phyloP scores from a whole-genome alignment of 306 rosid genomes.

The Psophocarpus tetragonolobus region DNA sequence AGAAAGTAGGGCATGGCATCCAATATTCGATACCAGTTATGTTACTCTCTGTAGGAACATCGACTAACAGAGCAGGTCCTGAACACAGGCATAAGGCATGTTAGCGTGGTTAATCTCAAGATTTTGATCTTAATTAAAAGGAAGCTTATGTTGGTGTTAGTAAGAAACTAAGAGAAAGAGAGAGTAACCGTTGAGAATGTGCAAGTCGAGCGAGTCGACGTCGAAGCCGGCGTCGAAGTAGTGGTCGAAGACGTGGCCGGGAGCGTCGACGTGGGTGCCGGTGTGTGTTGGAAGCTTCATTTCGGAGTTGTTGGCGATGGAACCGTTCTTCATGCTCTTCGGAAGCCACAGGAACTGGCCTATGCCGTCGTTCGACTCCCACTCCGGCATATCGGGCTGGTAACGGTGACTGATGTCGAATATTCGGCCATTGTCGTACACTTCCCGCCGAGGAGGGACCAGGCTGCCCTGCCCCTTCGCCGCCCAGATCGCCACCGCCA shows the following conservation, averaged over 20 bases:
- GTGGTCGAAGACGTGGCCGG: slow-evolving; percentile 76
- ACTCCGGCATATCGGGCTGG: slow-evolving; percentile 60
- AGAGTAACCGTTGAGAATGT: slow-evolving; percentile 67
- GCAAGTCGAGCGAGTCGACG: slow-evolving; percentile 78
- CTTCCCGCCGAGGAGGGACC: slow-evolving; percentile 68
- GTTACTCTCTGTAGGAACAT: slow-evolving; percentile 75
- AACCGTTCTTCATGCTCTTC: slow-evolving; percentile 81
- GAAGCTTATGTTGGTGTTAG: no score
- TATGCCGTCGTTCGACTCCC: slow-evolving; percentile 52
- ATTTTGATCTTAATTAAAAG: no score
- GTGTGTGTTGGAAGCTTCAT: slow-evolving; percentile 80
- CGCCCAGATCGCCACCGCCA: slow-evolving; percentile 19
- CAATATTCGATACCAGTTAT: slow-evolving; percentile 58
- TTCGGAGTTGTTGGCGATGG: slow-evolving; percentile 63
- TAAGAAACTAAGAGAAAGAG: background rate
- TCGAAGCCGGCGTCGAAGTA: slow-evolving; percentile 87
- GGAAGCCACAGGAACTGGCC: slow-evolving; percentile 77
- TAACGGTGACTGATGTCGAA: slow-evolving; percentile 76
- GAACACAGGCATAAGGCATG: no score
- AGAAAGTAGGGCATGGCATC: background rate
- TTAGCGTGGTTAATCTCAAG: no score
- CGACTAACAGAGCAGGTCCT: slow-evolving; percentile 85
- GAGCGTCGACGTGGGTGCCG: slow-evolving; percentile 87
- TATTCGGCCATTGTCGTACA: slow-evolving; percentile 68
- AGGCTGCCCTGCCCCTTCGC: slow-evolving; percentile 24